Percentiles rank a stretch among this genome's conserved stretches.
Conservation (phyloP, 1,139 yeast genomes). For the Taphrina flavorubra region DNA sequence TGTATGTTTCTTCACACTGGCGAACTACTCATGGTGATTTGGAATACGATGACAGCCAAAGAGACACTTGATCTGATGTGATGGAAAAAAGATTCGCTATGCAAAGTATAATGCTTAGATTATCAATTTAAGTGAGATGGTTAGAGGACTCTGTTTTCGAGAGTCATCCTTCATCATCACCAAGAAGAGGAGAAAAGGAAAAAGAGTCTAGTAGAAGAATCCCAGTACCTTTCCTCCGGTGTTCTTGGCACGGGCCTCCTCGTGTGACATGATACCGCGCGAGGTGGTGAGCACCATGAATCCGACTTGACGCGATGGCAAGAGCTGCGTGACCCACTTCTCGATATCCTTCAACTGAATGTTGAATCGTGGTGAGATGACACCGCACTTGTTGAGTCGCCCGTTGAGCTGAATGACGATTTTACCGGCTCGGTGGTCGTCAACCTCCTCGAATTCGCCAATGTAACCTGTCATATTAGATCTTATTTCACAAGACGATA, state of each 20-base stretch:
- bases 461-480: slow-evolving; percentile 69
- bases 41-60: too few relatives aligned
- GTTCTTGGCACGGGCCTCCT: slow-evolving; percentile 99
- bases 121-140: neutral
- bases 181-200: neutral
- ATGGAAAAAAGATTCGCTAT: slow-evolving; percentile 2
- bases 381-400: slow-evolving; percentile 98
- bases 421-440: slow-evolving; percentile 99
- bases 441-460: slow-evolving; percentile 98
- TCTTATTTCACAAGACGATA: slow-evolving; percentile 39
- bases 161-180: neutral
- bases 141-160: neutral
- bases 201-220: slow-evolving; percentile 75
- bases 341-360: slow-evolving; percentile 91
- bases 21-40: too few relatives aligned
- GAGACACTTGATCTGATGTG: neutral
- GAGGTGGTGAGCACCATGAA: slow-evolving; percentile 96
- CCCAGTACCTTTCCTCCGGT: slow-evolving; percentile 98
- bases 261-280: slow-evolving; percentile 99
- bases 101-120: neutral
- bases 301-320: slow-evolving; percentile 99
- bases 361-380: slow-evolving; percentile 96
- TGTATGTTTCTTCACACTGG: too few relatives aligned
- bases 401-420: slow-evolving; percentile 96
- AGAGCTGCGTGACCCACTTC: slow-evolving; percentile 96